Percentiles rank a stretch among this genome's conserved stretches.
phyloP scores from a whole-genome alignment of 768 basidiomycete species.

The Lentinula boryana region DNA sequence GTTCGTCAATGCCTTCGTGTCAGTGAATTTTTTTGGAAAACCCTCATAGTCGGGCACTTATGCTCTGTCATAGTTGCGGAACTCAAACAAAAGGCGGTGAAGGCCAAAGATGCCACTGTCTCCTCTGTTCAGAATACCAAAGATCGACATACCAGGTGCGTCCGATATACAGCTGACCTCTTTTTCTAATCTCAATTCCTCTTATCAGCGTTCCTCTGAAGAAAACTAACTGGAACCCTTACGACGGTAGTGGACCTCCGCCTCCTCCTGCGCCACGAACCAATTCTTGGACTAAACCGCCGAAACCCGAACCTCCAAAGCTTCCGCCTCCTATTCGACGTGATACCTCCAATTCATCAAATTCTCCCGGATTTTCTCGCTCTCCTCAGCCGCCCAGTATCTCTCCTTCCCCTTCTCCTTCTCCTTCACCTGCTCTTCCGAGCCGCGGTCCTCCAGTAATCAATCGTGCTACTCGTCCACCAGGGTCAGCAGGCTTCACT shows the following conservation, averaged over 20 bases:
- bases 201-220: constrained; percentile 44
- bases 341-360: constrained; percentile 15
- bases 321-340: constrained; percentile 19
- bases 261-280: constrained; percentile 35
- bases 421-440: not conserved
- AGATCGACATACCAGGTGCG: constrained; percentile 49
- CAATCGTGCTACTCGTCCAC: constrained; percentile 25
- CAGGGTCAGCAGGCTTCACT: constrained; percentile 7
- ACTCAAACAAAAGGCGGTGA: constrained; percentile 57
- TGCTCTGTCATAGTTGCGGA: constrained; percentile 37
- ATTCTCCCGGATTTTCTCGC: constrained; percentile 20
- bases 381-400: constrained; percentile 15
- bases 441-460: constrained; percentile 26
- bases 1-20: not conserved
- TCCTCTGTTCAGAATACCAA: constrained; percentile 47
- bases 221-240: constrained; percentile 61
- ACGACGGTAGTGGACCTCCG: constrained; percentile 43
- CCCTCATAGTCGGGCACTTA: not conserved
- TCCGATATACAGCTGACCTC: not conserved
- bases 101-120: constrained; percentile 52
- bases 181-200: not conserved
- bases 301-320: constrained; percentile 17
- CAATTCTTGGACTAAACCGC: constrained; percentile 3
- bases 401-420: not conserved
- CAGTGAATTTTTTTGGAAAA: not conserved